Evolutionary conservation across 768 basidiomycete genomes (phyloP), one percentile per base, ranked within the genome.

Genomic region (Hygrocybe coccinea): DNA sequence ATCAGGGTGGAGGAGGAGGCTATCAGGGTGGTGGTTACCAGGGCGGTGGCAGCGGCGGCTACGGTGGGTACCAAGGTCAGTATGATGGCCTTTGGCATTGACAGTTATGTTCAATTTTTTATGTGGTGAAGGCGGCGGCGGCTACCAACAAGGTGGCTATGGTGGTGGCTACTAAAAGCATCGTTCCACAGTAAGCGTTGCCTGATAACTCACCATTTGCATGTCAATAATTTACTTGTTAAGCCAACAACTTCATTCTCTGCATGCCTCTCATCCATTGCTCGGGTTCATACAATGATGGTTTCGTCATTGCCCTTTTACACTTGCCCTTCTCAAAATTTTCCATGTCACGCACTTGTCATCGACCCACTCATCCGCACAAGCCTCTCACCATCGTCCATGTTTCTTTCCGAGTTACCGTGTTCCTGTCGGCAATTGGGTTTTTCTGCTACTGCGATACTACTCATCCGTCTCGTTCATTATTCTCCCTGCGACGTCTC

Each of bases 371-470:
- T 68, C 72, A 71, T 62, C 58, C 55, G 63, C 63, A 65, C 61
- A 59, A 62, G 50, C 64, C 71, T 72, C 62, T 71, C 71, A 65
- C 59, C 63, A 60, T 61, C 59, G 60, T 64, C 75, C 68, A 65
- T 76, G 69, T 35, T 71, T 71, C 67, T 63, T 59, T 64, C 64
- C 69, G 70, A 70, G 70, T 70, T 67, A 59, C 72, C 29, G 29
- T 29, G 29, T 69, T 29, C 25, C 49, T 33, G 9, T 34, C 49
- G 29, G 29, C 29, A 29, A 29, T 29, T 29, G 73, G 69, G 67
- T 71, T 66, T 71, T 66, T 77, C 75, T 77, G 77, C 75, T 74
- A 73, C 65, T 76, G 74, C 68, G 69, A 50, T 64, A 59, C 58
- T 61, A 63, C 59, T 53, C 62, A 57, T 56, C 62, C 59, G 52